Base-by-base conservation (phyloP, 2,329 filamentous ascomycete species). In the Ploettnerulaceae sp. region DNA sequence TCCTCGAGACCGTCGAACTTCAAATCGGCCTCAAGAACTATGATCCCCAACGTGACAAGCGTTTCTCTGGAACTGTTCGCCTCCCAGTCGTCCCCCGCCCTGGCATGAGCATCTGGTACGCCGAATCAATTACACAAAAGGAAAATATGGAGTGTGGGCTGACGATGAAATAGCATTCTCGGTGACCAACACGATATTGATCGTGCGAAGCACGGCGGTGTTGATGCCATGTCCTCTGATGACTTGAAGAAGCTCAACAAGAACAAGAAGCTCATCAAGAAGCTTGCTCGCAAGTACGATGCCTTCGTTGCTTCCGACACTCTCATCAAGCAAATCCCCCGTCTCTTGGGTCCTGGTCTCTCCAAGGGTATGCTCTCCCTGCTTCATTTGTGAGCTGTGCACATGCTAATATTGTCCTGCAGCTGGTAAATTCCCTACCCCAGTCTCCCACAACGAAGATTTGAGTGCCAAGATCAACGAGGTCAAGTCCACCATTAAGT, bases 241-340 rank as follows among this genome's bases (percentile, higher is more conserved):
- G 93, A 98, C 75, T 77, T 98, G 77, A 98, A 98, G 88, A 98
- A 98, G 86, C 89, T 98, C 64, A 98, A 98, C 86, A 98, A 98
- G 89, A 98, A 98, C 89, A 97, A 98, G 88, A 98, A 98, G 86
- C 85, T 97, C 68, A 96, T 98, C 85, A 98, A 98, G 89, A 98
- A 98, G 86, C 87, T 98, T 62, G 93, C 93, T 58, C 89, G 90
- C 84, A 98, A 98, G 82, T 97, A 98, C 84, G 93, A 98, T 75
- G 93, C 93, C 65, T 98, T 98, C 78, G 76, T 98, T 70, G 86
- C 93, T 71, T 97, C 91, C 70, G 93, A 98, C 70, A 78, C 86
- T 68, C 78, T 98, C 69, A 96, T 98, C 85, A 96, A 95, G 86
- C 90, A 96, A 81, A 97, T 98, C 67, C 93, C 93, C 66, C 93